phyloP scores from a whole-genome alignment of 108 stramenopile genomes.

The Asterionellopsis glacialis region DNA sequence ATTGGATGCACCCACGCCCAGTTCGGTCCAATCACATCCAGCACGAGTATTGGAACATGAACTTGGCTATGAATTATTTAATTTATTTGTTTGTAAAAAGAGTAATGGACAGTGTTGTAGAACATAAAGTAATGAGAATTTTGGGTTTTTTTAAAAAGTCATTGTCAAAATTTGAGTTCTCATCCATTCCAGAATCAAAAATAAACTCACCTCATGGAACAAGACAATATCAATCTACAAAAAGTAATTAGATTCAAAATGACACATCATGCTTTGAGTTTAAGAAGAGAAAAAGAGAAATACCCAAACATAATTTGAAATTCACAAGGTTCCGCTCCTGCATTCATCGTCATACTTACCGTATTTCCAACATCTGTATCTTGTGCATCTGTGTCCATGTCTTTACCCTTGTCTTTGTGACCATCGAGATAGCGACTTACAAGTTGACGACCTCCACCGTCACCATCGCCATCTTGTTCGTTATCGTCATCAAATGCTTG shows the following conservation, averaged over 20 bases:
- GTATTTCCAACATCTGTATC: not conserved
- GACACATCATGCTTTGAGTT: not conserved
- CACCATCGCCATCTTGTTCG: constrained; percentile 19
- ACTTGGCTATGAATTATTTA: constrained; percentile 37
- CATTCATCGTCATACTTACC: not conserved
- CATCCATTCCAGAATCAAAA: not conserved
- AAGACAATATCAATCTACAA: constrained; percentile 6
- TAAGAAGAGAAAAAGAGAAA: not conserved
- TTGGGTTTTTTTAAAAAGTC: not conserved
- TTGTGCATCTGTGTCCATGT: constrained; percentile 19
- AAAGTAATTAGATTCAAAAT: not conserved
- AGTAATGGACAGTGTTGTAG: not conserved
- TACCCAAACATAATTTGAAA: not conserved
- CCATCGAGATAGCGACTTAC: constrained; percentile 1
- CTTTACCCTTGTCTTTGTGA: not conserved
- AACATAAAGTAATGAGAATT: not conserved
- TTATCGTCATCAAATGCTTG: constrained; percentile 8
- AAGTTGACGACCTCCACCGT: constrained; percentile 19
- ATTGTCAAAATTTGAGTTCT: constrained; percentile 1
- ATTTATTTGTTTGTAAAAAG: not conserved
- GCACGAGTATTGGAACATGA: constrained; percentile 50
- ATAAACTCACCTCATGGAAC: constrained; percentile 2
- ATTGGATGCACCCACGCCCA: constrained; percentile 58
- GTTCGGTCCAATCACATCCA: constrained; percentile 78
- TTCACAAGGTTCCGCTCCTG: not conserved